Percentiles rank a stretch among this genome's conserved stretches.
These are phyloP conservation scores for Isatis lusitanica DNA, from an alignment of 441 rosid species.

Conservation along the genomic window DNA sequence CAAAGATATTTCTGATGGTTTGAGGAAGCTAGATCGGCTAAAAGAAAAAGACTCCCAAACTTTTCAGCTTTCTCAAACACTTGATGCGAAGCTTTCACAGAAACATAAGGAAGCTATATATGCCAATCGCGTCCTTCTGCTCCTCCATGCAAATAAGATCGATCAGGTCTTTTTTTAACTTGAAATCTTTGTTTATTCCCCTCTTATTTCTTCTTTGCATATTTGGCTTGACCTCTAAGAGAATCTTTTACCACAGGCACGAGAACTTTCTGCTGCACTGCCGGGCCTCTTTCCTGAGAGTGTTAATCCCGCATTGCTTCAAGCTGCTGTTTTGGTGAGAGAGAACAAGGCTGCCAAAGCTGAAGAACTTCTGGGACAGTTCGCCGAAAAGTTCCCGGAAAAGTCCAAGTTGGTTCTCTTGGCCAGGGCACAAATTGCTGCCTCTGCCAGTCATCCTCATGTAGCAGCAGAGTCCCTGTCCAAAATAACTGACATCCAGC, in stretches of 20 bases:
- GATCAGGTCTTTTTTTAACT: conserved; percentile 53
- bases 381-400: conserved; percentile 65
- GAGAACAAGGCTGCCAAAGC: conserved; percentile 86
- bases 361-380: conserved; percentile 74
- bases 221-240: neutral
- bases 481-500: conserved; percentile 75
- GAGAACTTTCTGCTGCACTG: conserved; percentile 69
- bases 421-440: conserved; percentile 89
- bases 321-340: conserved; percentile 78
- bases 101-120: conserved; percentile 75
- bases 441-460: conserved; percentile 76
- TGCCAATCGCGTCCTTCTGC: conserved; percentile 75
- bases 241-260: conserved; percentile 54
- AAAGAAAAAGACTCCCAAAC: conserved; percentile 63
- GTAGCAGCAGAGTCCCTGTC: conserved; percentile 80
- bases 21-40: conserved; percentile 81
- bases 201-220: conserved; percentile 2
- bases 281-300: conserved; percentile 62
- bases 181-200: conserved; percentile 24
- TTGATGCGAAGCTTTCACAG: conserved; percentile 73
- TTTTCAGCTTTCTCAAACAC: conserved; percentile 65
- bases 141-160: conserved; percentile 84
- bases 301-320: conserved; percentile 69
- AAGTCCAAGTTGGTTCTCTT: conserved; percentile 67
- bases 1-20: conserved; percentile 73